These are phyloP conservation scores for Magnusiomyces suaveolens DNA, from an alignment of 1,139 yeast species.

Conservation along the genomic window DNA sequence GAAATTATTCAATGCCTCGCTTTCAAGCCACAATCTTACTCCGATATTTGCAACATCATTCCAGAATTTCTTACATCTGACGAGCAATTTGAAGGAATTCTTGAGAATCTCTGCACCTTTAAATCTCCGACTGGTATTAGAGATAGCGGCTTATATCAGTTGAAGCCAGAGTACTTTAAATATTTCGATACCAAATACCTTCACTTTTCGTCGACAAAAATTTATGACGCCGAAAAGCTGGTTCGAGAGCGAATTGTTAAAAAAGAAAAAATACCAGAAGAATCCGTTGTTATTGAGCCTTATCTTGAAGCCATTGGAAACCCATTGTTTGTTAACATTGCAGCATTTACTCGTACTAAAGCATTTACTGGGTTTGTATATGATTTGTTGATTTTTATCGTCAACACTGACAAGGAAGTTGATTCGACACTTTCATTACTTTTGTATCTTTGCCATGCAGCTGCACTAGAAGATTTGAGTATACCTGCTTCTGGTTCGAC, in stretches of 20 bases:
- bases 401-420: constrained; percentile 20
- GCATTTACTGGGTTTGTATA: constrained; percentile 29
- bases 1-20: constrained; percentile 76
- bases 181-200: constrained; percentile 73
- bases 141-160: constrained; percentile 59
- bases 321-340: constrained; percentile 30
- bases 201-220: constrained; percentile 64
- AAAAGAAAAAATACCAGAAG: constrained; percentile 21
- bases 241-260: constrained; percentile 40
- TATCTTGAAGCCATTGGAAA: constrained; percentile 25
- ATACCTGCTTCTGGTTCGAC: constrained; percentile 1
- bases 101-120: constrained; percentile 52
- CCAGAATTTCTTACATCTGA: constrained; percentile 68
- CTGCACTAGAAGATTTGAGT: constrained; percentile 33
- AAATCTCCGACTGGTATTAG: constrained; percentile 54
- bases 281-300: constrained; percentile 31
- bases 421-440: constrained; percentile 46
- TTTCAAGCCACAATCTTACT: constrained; percentile 61
- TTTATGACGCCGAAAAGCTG: constrained; percentile 61
- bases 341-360: constrained; percentile 29
- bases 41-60: constrained; percentile 56
- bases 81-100: constrained; percentile 60
- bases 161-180: constrained; percentile 48
- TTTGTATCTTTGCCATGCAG: constrained; percentile 62
- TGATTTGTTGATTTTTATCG: constrained; percentile 18